Base-by-base conservation (phyloP, 2,329 filamentous ascomycete species). In the Paraphoma sp. region DNA sequence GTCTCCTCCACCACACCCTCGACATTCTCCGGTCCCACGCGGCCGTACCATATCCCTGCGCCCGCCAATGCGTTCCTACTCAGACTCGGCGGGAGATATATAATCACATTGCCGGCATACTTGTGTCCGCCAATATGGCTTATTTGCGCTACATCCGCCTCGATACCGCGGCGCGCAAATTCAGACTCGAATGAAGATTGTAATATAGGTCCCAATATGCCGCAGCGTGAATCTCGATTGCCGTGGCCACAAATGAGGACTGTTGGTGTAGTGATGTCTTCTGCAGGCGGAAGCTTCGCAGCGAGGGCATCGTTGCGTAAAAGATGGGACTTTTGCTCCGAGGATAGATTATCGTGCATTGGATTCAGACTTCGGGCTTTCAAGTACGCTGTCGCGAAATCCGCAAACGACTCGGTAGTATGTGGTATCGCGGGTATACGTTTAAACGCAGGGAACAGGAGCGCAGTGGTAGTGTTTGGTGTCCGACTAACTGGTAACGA, bases 221-320 rank as follows among this genome's bases (percentile, higher is more conserved):
- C 94, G 70, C 95, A 99, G 49, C 95, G 84, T 68, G 83, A 80
- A 72, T 99, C 95, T 10, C 95, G 83, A 2, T 88, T 87, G 12
- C 89, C 90, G 68, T 99, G 95, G 0, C 93, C 92, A 71, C 95
- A 99, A 43, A 97, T 89, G 17, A 98, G 79, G 30, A 99, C 86
- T 1, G 62, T 66, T n/a, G 65, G 67, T 1, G 48, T 62, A 0
- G 61, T 65, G n/a, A 75, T 66, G 3, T 56, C 59, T 10, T 84
- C 79, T 5, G 91, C 87, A 1, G 83, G 82, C 1, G 78, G 76
- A 2, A 92, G 79, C 0, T 75, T 61, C 0, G 70, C 51, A 28
- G 81, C 78, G 78, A 79, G 53, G 57, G 79, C 69, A 70, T 85
- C 68, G 79, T 87, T 51, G 74, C 86, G 76, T 0, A 71, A 56